These are phyloP conservation scores for Neonectria punicea DNA, from an alignment of 2,329 filamentous ascomycete species.

Conservation along the genomic window DNA sequence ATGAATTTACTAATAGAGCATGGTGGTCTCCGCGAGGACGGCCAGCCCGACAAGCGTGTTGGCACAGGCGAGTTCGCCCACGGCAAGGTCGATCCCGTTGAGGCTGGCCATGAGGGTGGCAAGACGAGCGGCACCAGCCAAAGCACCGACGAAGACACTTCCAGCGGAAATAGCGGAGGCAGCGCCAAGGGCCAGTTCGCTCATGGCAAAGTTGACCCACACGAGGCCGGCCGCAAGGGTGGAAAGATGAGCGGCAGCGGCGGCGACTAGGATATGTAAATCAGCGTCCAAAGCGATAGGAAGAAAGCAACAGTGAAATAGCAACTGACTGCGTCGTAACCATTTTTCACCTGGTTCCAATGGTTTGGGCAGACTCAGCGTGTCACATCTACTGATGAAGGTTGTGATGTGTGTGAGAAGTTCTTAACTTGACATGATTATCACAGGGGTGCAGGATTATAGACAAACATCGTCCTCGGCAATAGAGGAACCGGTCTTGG, in stretches of 20 bases:
- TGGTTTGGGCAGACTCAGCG: too few relatives aligned
- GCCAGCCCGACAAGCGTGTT: constrained; percentile 35
- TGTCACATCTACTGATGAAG: too few relatives aligned
- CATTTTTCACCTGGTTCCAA: too few relatives aligned
- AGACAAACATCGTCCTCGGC: too few relatives aligned
- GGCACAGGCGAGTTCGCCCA: constrained; percentile 39
- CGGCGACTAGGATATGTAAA: not conserved
- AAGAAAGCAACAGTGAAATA: too few relatives aligned
- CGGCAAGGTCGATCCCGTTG: constrained; percentile 36
- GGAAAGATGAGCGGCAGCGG: not conserved
- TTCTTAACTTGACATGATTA: too few relatives aligned
- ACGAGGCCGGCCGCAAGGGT: not conserved
- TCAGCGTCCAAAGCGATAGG: too few relatives aligned
- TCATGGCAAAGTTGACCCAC: not conserved
- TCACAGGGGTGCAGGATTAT: too few relatives aligned
- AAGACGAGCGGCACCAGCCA: constrained; percentile 25
- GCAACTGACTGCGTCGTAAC: too few relatives aligned
- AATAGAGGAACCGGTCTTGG: too few relatives aligned
- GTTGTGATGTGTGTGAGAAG: too few relatives aligned
- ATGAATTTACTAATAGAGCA: constrained; percentile 20
- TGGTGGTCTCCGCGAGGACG: constrained; percentile 38
- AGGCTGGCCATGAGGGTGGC: constrained; percentile 33
- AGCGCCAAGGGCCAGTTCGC: not conserved
- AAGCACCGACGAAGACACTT: not conserved
- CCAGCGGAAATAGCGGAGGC: not conserved